Evolutionary conservation across 139 green algal species (phyloP).

Genomic region (Tetraselmis chui): DNA sequence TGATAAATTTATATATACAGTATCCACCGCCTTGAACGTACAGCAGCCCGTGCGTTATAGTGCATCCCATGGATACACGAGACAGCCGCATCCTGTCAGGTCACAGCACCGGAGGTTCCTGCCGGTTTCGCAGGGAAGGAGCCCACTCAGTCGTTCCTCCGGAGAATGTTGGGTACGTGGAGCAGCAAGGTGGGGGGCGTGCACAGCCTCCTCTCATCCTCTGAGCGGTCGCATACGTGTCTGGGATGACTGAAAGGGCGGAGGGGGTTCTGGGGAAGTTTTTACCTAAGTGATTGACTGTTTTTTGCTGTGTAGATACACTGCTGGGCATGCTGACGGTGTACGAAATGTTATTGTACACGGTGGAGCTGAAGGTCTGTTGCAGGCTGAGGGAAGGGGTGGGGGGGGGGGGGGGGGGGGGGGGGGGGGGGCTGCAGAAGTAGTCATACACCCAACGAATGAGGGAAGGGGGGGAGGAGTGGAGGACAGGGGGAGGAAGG

Average conservation of each 20-base stretch:
- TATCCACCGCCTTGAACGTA: no score
- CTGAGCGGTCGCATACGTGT: background rate
- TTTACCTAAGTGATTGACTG: background rate
- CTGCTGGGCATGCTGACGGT: constrained; percentile 55
- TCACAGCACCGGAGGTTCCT: no score
- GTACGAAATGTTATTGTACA: constrained; percentile 81
- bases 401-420: no score
- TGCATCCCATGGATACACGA: no score
- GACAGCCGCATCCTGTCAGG: no score
- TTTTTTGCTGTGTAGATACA: constrained; percentile 24
- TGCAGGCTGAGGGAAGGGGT: no score
- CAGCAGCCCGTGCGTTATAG: no score
- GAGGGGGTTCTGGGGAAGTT: background rate
- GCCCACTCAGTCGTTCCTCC: constrained; percentile 24
- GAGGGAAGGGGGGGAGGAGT: no score
- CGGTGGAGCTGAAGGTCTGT: constrained; percentile 64
- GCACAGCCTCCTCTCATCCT: constrained; percentile 10
- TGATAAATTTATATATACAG: no score
- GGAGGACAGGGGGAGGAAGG: no score
- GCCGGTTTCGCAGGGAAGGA: constrained; percentile 25
- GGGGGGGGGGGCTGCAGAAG: no score
- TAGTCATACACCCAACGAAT: no score
- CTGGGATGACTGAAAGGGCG: background rate
- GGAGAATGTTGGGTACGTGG: constrained; percentile 40
- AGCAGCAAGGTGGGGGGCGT: constrained; percentile 29